A percentile compares a stretch with the other conserved stretches of the same genome.
phyloP scores from a whole-genome alignment of 331 rosid genomes.

The Quercus lobata region DNA sequence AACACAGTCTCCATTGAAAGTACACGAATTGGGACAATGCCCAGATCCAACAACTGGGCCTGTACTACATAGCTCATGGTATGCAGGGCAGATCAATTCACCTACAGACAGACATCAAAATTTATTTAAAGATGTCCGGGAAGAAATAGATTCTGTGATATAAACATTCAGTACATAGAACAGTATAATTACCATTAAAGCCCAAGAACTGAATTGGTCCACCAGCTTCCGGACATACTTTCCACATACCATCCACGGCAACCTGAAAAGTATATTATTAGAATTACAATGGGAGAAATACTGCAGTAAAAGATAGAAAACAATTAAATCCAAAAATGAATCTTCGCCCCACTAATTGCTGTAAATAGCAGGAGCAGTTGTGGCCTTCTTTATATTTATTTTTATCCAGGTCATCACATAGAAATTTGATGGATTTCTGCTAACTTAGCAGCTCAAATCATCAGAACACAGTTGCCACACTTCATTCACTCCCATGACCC shows the following conservation, averaged over 20 bases:
- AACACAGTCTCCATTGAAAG: slow-evolving; percentile 89
- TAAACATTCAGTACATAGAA: slow-evolving; percentile 4
- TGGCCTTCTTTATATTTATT: not conserved
- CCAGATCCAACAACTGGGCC: slow-evolving; percentile 47
- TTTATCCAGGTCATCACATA: not conserved
- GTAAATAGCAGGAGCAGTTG: not conserved
- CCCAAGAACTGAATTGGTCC: slow-evolving; percentile 80
- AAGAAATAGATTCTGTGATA: not conserved
- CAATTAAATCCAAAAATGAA: not conserved
- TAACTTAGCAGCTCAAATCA: not conserved
- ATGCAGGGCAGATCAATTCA: slow-evolving; percentile 83
- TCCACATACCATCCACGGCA: slow-evolving; percentile 95
- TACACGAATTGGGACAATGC: slow-evolving; percentile 71
- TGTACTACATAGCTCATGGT: slow-evolving; percentile 76
- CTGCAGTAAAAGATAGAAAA: not conserved
- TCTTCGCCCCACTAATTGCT: not conserved
- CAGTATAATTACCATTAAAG: slow-evolving; percentile 61
- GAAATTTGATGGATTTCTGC: not conserved
- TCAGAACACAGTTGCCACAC: not conserved
- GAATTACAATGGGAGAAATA: not conserved
- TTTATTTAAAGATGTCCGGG: not conserved
- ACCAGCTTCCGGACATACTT: slow-evolving; percentile 79
- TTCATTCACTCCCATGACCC: not conserved
- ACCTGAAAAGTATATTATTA: slow-evolving; percentile 38
- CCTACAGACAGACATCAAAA: slow-evolving; percentile 39